Evolutionary conservation across 1,139 yeast species (phyloP).

Genomic region (Candida frijolesensis): DNA sequence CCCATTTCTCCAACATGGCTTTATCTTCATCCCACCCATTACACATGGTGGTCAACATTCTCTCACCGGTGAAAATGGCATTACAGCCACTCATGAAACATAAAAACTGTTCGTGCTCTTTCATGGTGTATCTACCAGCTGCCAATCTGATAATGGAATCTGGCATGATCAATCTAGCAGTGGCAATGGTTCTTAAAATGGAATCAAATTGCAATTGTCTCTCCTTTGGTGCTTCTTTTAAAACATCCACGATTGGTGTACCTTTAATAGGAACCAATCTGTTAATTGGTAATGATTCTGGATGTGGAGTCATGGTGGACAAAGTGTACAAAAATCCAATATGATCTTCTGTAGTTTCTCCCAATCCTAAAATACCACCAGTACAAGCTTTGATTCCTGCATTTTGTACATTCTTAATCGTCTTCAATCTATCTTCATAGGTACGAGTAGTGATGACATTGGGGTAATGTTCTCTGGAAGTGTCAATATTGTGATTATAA

Average conservation of each 20-base stretch:
- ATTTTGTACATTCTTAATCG: slow-evolving; percentile 63
- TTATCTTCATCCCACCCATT: slow-evolving; percentile 85
- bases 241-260: slow-evolving; percentile 68
- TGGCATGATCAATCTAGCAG: slow-evolving; percentile 79
- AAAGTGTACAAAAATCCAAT: slow-evolving; percentile 68
- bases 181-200: slow-evolving; percentile 69
- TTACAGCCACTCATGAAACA: slow-evolving; percentile 81
- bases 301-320: slow-evolving; percentile 68
- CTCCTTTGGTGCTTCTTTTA: slow-evolving; percentile 38
- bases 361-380: slow-evolving; percentile 80
- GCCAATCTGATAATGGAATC: slow-evolving; percentile 69
- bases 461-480: slow-evolving; percentile 77
- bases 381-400: slow-evolving; percentile 76
- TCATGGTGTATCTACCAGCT: slow-evolving; percentile 83
- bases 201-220: slow-evolving; percentile 57
- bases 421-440: slow-evolving; percentile 69
- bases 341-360: slow-evolving; percentile 74
- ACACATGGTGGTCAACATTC: slow-evolving; percentile 82
- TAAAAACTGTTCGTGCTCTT: slow-evolving; percentile 71
- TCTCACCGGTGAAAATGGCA: slow-evolving; percentile 81
- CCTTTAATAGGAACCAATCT: slow-evolving; percentile 79
- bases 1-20: slow-evolving; percentile 69
- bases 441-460: slow-evolving; percentile 68
- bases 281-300: slow-evolving; percentile 82
- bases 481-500: slow-evolving; percentile 79